Percentiles rank a stretch among this genome's conserved stretches.
Conservation (phyloP, 352 stramenopile species). For the Globisporangium barbulae region DNA sequence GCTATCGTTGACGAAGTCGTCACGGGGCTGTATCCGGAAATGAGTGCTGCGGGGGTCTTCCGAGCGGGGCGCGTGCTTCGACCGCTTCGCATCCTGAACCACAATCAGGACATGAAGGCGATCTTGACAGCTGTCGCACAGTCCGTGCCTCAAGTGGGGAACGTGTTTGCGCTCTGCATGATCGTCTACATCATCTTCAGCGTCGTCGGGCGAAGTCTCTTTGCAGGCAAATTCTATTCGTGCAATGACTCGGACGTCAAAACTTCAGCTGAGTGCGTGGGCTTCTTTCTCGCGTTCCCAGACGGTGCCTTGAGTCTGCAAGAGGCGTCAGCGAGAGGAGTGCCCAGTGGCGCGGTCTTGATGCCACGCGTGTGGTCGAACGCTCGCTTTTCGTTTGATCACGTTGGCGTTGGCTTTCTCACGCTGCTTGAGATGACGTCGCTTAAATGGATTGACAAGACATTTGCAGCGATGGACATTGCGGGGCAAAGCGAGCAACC, state of each 20-base stretch:
- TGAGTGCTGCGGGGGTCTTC: constrained; percentile 56
- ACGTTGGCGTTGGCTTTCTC: constrained; percentile 62
- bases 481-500: constrained; percentile 42
- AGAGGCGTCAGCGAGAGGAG: constrained; percentile 36
- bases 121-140: constrained; percentile 68
- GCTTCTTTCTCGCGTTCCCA: constrained; percentile 46
- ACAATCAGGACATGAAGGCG: constrained; percentile 75
- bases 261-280: constrained; percentile 42
- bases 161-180: constrained; percentile 65
- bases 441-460: constrained; percentile 78
- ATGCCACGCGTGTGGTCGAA: constrained; percentile 64
- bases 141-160: constrained; percentile 67
- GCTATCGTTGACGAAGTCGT: constrained; percentile 58
- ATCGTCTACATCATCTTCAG: constrained; percentile 82
- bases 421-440: constrained; percentile 78
- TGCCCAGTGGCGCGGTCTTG: constrained; percentile 39
- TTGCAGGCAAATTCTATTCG: constrained; percentile 59
- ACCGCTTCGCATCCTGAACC: constrained; percentile 68
- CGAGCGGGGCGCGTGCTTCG: constrained; percentile 62
- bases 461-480: constrained; percentile 76
- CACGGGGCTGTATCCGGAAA: constrained; percentile 32
- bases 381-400: constrained; percentile 76
- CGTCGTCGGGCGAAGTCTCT: constrained; percentile 63
- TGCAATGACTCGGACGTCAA: constrained; percentile 55
- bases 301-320: constrained; percentile 49